Evolutionary conservation across 1,139 yeast genomes (phyloP).

Genomic region (Magnusiomyces tetraspermus): DNA sequence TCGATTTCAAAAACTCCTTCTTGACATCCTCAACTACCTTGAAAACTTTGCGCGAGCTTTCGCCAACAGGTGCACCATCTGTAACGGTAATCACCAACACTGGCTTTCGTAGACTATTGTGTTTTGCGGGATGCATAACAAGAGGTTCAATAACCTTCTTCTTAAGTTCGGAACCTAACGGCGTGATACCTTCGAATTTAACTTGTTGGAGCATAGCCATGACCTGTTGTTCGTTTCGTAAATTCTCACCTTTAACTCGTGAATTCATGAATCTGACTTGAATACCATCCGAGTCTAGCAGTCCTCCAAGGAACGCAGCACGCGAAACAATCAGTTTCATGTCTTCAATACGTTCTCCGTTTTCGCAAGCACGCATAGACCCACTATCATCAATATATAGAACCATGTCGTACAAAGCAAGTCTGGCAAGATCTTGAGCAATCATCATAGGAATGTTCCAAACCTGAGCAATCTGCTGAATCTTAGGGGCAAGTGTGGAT

Average conservation of each 20-base stretch:
- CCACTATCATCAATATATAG: slow-evolving; percentile 30
- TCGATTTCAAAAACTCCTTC: slow-evolving; percentile 18
- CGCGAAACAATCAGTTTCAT: slow-evolving; percentile 26
- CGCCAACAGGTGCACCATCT: slow-evolving; percentile 31
- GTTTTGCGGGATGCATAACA: slow-evolving; percentile 23
- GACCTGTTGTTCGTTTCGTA: slow-evolving; percentile 22
- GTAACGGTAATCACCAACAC: slow-evolving; percentile 27
- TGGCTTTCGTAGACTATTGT: slow-evolving; percentile 24
- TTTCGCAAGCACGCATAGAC: slow-evolving; percentile 30
- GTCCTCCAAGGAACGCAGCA: slow-evolving; percentile 26
- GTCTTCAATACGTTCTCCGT: slow-evolving; percentile 30
- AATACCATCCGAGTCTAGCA: slow-evolving; percentile 28
- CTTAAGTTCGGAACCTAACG: slow-evolving; percentile 25
- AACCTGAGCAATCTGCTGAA: slow-evolving; percentile 20
- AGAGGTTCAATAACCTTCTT: slow-evolving; percentile 27
- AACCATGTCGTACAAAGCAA: slow-evolving; percentile 29
- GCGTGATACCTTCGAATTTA: slow-evolving; percentile 27
- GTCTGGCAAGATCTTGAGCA: slow-evolving; percentile 25
- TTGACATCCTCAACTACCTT: slow-evolving; percentile 24
- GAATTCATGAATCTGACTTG: slow-evolving; percentile 29
- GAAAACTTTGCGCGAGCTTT: slow-evolving; percentile 21
- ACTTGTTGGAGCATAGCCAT: slow-evolving; percentile 21
- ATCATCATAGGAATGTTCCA: slow-evolving; percentile 29
- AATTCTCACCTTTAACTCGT: slow-evolving; percentile 22
- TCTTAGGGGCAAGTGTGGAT: neutral